A percentile compares a stretch with the other conserved stretches of the same genome.
Evolutionary conservation across 768 basidiomycete genomes (phyloP).

Genomic region (Postia placenta): DNA sequence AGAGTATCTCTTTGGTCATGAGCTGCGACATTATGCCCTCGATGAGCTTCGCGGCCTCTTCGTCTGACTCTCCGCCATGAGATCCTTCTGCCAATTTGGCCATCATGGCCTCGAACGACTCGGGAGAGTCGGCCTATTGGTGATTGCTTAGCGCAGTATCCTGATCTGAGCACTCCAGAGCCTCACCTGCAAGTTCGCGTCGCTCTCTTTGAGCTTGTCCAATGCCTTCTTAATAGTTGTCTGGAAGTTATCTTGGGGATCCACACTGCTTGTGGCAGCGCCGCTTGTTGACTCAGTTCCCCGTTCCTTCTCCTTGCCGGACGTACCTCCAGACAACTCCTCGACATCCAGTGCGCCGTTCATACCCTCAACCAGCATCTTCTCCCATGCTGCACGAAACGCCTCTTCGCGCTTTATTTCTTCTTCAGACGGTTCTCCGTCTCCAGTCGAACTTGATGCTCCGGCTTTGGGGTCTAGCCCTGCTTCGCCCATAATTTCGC

Average conservation of each 20-base stretch:
- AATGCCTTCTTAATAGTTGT: slow-evolving; percentile 64
- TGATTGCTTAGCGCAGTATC: background rate
- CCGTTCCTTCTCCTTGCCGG: slow-evolving; percentile 12
- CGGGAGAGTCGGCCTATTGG: slow-evolving; percentile 20
- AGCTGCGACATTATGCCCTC: slow-evolving; percentile 80
- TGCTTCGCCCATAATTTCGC: slow-evolving; percentile 27
- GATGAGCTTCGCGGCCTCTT: slow-evolving; percentile 58
- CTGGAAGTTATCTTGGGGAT: slow-evolving; percentile 48
- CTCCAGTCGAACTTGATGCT: slow-evolving; percentile 5
- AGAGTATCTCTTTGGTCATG: slow-evolving; percentile 78
- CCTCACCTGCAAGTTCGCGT: slow-evolving; percentile 45
- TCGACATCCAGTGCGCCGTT: slow-evolving; percentile 26
- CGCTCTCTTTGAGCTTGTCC: slow-evolving; percentile 67
- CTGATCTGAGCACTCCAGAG: background rate
- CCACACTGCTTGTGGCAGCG: background rate
- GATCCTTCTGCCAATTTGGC: slow-evolving; percentile 21
- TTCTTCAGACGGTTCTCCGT: slow-evolving; percentile 13
- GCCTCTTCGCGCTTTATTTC: slow-evolving; percentile 30
- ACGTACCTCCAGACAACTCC: slow-evolving; percentile 6
- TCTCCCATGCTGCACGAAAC: slow-evolving; percentile 64
- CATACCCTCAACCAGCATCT: slow-evolving; percentile 62
- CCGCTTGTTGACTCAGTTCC: slow-evolving; percentile 7
- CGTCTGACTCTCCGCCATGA: slow-evolving; percentile 27
- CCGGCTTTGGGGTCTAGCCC: slow-evolving; percentile 6
- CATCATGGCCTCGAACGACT: slow-evolving; percentile 47